Evolutionary conservation across 2,329 filamentous ascomycete species (phyloP).

Genomic region (Ascocoryne sarcoides): DNA sequence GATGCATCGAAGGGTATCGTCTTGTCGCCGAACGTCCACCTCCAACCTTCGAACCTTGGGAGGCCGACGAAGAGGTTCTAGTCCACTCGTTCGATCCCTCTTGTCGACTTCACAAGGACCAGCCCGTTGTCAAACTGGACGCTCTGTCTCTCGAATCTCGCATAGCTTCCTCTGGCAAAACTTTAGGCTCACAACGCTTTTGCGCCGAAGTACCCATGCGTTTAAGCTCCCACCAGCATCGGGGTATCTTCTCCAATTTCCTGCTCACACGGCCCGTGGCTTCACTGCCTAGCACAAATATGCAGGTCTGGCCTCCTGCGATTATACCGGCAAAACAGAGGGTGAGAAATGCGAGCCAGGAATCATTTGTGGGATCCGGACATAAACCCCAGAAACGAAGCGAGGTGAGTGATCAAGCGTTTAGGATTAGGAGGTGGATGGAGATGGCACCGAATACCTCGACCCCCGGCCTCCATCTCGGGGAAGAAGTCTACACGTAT

Average conservation of each 20-base stretch:
- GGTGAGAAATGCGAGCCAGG: constrained; percentile 40
- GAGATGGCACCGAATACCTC: constrained; percentile 42
- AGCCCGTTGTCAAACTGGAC: constrained; percentile 55
- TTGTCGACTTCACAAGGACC: constrained; percentile 64
- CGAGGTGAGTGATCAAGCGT: constrained; percentile 60
- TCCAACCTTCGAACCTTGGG: constrained; percentile 53
- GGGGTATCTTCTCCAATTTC: constrained; percentile 54
- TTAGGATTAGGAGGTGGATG: constrained; percentile 70
- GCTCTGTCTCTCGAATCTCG: constrained; percentile 9
- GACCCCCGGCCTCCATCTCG: constrained; percentile 39
- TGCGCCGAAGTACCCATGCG: constrained; percentile 42
- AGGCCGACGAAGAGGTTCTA: constrained; percentile 53
- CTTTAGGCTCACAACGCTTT: constrained; percentile 32
- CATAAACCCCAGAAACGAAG: constrained; percentile 42
- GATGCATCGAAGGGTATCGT: constrained; percentile 73
- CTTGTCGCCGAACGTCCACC: constrained; percentile 56
- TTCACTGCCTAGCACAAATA: constrained; percentile 28
- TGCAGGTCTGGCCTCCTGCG: constrained; percentile 66
- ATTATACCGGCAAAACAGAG: constrained; percentile 49
- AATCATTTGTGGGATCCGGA: constrained; percentile 32
- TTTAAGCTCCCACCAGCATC: constrained; percentile 13
- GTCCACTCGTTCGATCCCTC: constrained; percentile 66
- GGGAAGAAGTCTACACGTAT: constrained; percentile 52
- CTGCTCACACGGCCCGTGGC: constrained; percentile 50
- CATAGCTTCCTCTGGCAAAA: constrained; percentile 7